phyloP scores from a whole-genome alignment of 768 basidiomycete species.

The Sarcodon aspratus region DNA sequence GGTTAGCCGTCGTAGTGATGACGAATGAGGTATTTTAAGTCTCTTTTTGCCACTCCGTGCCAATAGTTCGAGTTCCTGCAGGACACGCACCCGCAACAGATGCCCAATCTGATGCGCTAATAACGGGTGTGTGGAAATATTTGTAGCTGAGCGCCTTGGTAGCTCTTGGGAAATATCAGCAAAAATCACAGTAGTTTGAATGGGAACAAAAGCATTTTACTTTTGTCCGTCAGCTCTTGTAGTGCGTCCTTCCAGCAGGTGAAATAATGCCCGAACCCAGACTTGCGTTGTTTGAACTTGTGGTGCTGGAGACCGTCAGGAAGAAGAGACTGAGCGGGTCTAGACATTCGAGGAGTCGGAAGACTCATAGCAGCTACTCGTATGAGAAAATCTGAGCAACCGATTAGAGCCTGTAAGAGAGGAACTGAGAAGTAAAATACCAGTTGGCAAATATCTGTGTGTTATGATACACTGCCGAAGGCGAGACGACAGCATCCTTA shows the following conservation, averaged over 20 bases:
- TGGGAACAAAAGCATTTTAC: constrained; percentile 13
- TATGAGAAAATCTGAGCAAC: constrained; percentile 49
- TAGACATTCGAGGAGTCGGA: constrained; percentile 11
- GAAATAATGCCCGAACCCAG: constrained; percentile 39
- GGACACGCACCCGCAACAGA: constrained; percentile 56
- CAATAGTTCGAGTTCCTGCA: constrained; percentile 66
- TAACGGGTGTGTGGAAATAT: constrained; percentile 26
- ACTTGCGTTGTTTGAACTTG: constrained; percentile 37
- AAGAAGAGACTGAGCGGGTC: constrained; percentile 18
- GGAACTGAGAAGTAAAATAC: constrained; percentile 21
- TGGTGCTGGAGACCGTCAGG: constrained; percentile 61
- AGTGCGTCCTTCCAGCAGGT: constrained; percentile 48
- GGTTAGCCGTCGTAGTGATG: constrained; percentile 53
- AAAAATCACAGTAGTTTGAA: not conserved
- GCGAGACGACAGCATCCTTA: constrained; percentile 63
- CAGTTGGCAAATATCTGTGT: constrained; percentile 40
- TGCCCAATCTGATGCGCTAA: constrained; percentile 49
- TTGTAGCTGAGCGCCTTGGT: constrained; percentile 1
- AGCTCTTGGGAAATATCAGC: not conserved
- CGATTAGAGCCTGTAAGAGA: not conserved
- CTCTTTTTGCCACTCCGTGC: constrained; percentile 27
- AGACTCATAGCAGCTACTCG: constrained; percentile 42
- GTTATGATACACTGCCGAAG: constrained; percentile 45
- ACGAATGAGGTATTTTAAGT: constrained; percentile 12
- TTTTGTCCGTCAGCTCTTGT: constrained; percentile 22